phyloP scores from a whole-genome alignment of 192 early-diverging fungal species.

The Backusella parvicylindrica region DNA sequence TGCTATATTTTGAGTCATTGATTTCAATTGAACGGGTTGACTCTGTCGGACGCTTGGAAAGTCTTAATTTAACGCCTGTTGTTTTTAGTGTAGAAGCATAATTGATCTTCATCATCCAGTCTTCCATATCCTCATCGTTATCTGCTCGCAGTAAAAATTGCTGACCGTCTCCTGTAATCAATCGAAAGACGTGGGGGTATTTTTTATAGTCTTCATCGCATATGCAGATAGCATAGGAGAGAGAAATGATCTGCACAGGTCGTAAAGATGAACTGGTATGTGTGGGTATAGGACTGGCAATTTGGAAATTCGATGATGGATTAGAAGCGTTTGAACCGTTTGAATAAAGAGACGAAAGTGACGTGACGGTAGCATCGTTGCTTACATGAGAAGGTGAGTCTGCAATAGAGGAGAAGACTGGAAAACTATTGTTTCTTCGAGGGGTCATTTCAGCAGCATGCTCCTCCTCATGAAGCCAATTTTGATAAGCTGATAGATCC shows the following conservation, averaged over 20 bases:
- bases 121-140: conserved; percentile 65
- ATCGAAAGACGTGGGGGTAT: conserved; percentile 77
- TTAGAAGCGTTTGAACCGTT: background rate
- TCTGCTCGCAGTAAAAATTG: conserved; percentile 71
- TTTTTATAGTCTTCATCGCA: conserved; percentile 69
- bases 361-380: background rate
- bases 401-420: conserved; percentile 3
- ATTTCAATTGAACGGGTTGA: background rate
- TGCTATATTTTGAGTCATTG: background rate
- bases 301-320: background rate
- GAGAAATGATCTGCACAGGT: conserved; percentile 50
- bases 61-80: conserved; percentile 37
- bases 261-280: conserved; percentile 3
- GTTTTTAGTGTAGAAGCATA: conserved; percentile 77
- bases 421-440: conserved; percentile 6
- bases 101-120: conserved; percentile 82
- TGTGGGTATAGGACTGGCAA: conserved; percentile 2
- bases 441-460: background rate
- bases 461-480: conserved; percentile 29
- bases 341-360: conserved; percentile 10
- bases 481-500: conserved; percentile 49
- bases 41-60: background rate
- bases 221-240: conserved; percentile 63
- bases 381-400: conserved; percentile 2
- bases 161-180: conserved; percentile 66